Conservation (phyloP, 768 basidiomycete genomes). For the Lepiota subincarnata region DNA sequence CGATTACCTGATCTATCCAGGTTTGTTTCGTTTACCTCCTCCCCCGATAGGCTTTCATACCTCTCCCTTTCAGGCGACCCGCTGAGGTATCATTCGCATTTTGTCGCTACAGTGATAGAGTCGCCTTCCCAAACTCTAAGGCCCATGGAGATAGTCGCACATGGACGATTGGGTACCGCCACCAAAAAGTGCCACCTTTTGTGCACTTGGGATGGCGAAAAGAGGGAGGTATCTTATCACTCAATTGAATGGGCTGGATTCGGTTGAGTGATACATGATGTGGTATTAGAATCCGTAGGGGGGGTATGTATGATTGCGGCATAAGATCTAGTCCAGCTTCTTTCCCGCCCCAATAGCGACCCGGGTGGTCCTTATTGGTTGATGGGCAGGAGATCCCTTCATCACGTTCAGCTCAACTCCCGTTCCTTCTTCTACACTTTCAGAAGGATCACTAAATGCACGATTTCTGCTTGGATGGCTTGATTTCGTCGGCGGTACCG, state of each 20-base stretch:
- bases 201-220: conserved; percentile 81
- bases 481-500: conserved; percentile 6
- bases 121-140: conserved; percentile 54
- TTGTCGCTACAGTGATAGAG: conserved; percentile 77
- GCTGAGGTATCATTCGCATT: conserved; percentile 95
- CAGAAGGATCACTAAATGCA: conserved; percentile 45
- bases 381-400: conserved; percentile 11
- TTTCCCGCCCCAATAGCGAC: conserved; percentile 36
- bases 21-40: conserved; percentile 35
- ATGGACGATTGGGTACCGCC: conserved; percentile 91
- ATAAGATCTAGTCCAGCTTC: conserved; percentile 41
- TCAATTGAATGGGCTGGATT: conserved; percentile 92
- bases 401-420: conserved; percentile 28
- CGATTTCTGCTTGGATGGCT: conserved; percentile 32
- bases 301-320: background rate
- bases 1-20: conserved; percentile 95
- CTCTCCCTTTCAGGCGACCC: conserved; percentile 66
- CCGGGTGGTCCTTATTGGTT: conserved; percentile 20
- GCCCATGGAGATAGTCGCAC: conserved; percentile 94
- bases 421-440: conserved; percentile 59
- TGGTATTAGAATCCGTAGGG: background rate
- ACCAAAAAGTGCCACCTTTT: conserved; percentile 95
- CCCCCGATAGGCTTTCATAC: background rate
- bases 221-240: conserved; percentile 62
- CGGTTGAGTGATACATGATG: conserved; percentile 38